Conservation (phyloP, 2,329 filamentous ascomycete species). For the Fusarium miscanthi region DNA sequence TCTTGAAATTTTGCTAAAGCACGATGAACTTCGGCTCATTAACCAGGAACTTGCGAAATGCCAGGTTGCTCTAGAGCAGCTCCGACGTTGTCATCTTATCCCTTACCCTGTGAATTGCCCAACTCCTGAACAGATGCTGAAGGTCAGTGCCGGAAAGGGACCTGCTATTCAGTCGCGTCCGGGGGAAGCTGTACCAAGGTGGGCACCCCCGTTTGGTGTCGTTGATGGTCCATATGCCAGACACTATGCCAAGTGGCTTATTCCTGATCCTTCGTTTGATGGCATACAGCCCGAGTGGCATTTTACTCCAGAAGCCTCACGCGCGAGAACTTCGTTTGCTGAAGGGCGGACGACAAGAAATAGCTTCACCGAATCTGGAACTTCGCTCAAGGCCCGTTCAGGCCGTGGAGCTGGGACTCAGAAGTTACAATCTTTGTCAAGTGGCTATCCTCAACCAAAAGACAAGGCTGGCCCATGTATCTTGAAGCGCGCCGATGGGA, state of each 20-base stretch:
- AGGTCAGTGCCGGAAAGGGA: constrained; percentile 80
- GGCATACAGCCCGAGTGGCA: constrained; percentile 65
- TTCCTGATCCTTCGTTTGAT: constrained; percentile 89
- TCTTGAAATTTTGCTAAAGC: constrained; percentile 91
- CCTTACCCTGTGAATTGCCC: constrained; percentile 82
- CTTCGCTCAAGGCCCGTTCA: constrained; percentile 62
- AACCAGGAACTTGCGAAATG: constrained; percentile 97
- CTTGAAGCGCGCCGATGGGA: constrained; percentile 85
- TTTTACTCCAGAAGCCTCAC: constrained; percentile 54
- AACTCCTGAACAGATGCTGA: constrained; percentile 73
- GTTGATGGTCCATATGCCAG: constrained; percentile 91
- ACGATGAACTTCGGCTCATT: constrained; percentile 92
- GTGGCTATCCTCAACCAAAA: constrained; percentile 77
- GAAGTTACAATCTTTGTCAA: constrained; percentile 76
- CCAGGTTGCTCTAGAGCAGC: constrained; percentile 90
- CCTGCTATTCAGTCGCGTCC: constrained; percentile 71
- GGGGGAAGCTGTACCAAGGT: constrained; percentile 75
- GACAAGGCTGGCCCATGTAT: constrained; percentile 86
- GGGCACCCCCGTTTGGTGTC: constrained; percentile 90
- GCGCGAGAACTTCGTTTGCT: constrained; percentile 57
- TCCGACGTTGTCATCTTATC: constrained; percentile 91
- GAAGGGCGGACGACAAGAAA: constrained; percentile 86
- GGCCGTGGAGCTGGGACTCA: constrained; percentile 64
- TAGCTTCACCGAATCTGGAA: constrained; percentile 62
- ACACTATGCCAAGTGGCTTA: constrained; percentile 95